Conservation (phyloP, 768 basidiomycete species). For the Xerocomellus chrysenteron region DNA sequence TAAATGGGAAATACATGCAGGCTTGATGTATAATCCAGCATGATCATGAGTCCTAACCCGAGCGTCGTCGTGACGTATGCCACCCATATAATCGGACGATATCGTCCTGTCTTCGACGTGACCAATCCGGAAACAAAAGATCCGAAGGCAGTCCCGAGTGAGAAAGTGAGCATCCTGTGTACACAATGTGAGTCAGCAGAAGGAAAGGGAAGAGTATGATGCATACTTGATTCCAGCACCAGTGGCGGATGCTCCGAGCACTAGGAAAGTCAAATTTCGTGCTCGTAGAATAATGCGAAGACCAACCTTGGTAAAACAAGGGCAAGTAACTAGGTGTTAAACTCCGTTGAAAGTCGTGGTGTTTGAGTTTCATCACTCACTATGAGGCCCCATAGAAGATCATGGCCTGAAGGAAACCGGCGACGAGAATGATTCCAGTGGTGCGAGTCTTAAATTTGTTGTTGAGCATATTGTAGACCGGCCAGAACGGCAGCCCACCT, state of each 20-base stretch:
- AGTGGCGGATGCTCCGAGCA: slow-evolving; percentile 73
- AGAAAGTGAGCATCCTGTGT: slow-evolving; percentile 70
- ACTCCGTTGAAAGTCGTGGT: not conserved
- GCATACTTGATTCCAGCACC: slow-evolving; percentile 62
- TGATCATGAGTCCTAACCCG: slow-evolving; percentile 75
- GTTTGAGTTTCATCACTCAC: slow-evolving; percentile 12
- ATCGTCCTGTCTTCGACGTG: slow-evolving; percentile 56
- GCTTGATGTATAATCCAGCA: slow-evolving; percentile 55
- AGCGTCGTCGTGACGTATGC: slow-evolving; percentile 56
- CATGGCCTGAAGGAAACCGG: slow-evolving; percentile 60
- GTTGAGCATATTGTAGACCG: not conserved
- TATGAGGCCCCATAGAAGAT: slow-evolving; percentile 52
- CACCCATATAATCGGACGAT: slow-evolving; percentile 62
- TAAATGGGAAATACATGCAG: slow-evolving; percentile 6
- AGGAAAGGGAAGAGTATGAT: not conserved
- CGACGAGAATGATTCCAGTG: slow-evolving; percentile 57
- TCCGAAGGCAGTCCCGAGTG: slow-evolving; percentile 53
- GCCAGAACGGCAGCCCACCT: no score
- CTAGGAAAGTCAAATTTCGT: slow-evolving; percentile 24
- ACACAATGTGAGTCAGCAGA: not conserved
- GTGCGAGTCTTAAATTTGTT: slow-evolving; percentile 58
- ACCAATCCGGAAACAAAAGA: slow-evolving; percentile 59
- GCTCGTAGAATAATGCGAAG: not conserved
- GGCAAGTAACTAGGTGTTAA: slow-evolving; percentile 52
- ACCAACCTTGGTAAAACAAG: slow-evolving; percentile 62